Evolutionary conservation across 129 eudicot genomes (phyloP).

Genomic region (Helianthus annuus): HanXRQr2.0-SUNRISE NC_035436.2:5893831-5894330

Average conservation of each 20-base stretch:
- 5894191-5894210: too few species aligned
- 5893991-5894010: neutral
- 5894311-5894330: neutral
- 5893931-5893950: neutral
- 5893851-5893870: constrained; percentile 2
- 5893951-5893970: neutral
- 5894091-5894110: constrained; percentile 22
- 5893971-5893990: neutral
- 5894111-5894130: constrained; percentile 13
- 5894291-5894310: neutral
- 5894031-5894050: constrained; percentile 11
- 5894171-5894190: neutral
- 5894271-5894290: neutral
- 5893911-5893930: neutral
- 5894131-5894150: constrained; percentile 5
- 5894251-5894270: neutral
- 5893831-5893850: constrained; percentile 12
- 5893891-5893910: constrained; percentile 5
- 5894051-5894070: neutral
- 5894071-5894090: constrained; percentile 5
- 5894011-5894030: neutral
- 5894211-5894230: neutral
- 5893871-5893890: neutral
- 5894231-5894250: neutral
- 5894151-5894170: constrained; percentile 20